These are phyloP conservation scores for Echinosophora koreensis DNA, from an alignment of 306 rosid genomes.

Conservation along the genomic window DNA sequence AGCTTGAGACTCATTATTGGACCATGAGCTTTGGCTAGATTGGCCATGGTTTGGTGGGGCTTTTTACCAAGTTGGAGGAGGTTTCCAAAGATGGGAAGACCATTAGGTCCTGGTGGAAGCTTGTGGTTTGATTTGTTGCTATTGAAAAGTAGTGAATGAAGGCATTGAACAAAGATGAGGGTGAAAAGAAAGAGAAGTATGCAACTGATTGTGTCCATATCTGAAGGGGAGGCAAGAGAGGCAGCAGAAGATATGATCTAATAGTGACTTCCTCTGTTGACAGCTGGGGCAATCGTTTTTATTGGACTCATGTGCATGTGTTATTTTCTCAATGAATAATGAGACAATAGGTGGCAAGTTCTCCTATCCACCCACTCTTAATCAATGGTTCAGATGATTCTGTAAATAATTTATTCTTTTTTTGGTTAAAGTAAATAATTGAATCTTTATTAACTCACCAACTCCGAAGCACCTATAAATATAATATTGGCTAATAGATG, in stretches of 20 bases:
- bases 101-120: conserved; percentile 70
- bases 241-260: neutral
- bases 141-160: neutral
- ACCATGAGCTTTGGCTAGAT: conserved; percentile 53
- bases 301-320: too few relatives aligned
- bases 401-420: too few relatives aligned
- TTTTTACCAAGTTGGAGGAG: conserved; percentile 61
- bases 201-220: conserved; percentile 40
- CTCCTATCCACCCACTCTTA: too few relatives aligned
- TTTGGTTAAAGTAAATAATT: too few relatives aligned
- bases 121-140: neutral
- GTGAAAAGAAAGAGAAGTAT: conserved; percentile 19
- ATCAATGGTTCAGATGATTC: too few relatives aligned
- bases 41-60: conserved; percentile 62
- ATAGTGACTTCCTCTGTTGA: neutral
- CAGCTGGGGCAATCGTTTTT: neutral
- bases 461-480: too few relatives aligned
- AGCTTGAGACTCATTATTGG: conserved; percentile 62
- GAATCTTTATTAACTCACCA: too few relatives aligned
- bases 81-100: conserved; percentile 61
- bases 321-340: too few relatives aligned
- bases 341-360: too few relatives aligned
- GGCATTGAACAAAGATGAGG: conserved; percentile 28
- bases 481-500: too few relatives aligned
- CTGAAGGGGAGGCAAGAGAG: too few relatives aligned